phyloP scores from a whole-genome alignment of 176 grass and related monocot species.

The Ensete ventricosum region DNA sequence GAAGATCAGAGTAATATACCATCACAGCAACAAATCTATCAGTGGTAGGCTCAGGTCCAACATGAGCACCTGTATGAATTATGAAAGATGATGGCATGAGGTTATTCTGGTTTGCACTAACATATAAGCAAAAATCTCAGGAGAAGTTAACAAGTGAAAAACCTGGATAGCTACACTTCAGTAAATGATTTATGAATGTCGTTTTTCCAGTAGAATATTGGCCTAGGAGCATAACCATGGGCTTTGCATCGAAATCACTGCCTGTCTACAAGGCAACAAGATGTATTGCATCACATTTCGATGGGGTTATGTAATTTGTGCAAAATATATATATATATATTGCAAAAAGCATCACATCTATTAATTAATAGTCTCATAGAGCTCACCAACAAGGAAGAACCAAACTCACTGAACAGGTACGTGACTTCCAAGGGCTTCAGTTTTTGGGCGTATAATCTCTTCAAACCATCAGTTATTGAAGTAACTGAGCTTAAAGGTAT shows the following conservation, averaged over 20 bases:
- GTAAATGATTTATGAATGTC: conserved; percentile 93
- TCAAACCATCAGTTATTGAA: conserved; percentile 91
- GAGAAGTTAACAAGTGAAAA: conserved; percentile 7
- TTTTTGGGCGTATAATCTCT: conserved; percentile 84
- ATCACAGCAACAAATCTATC: conserved; percentile 95
- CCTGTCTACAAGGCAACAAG: conserved; percentile 45
- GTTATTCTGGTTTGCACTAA: background rate
- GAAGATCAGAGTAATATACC: conserved; percentile 19
- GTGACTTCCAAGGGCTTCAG: conserved; percentile 96
- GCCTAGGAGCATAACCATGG: conserved; percentile 99
- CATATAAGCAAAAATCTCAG: background rate
- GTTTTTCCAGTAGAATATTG: conserved; percentile 99
- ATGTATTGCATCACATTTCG: background rate
- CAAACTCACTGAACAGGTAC: conserved; percentile 95
- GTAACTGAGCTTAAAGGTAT: conserved; percentile 86
- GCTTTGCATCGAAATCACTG: conserved; percentile 97
- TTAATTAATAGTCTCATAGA: background rate
- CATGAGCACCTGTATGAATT: conserved; percentile 66
- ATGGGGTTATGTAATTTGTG: background rate
- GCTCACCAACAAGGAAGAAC: conserved; percentile 71
- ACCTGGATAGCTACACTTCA: conserved; percentile 92
- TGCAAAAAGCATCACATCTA: background rate
- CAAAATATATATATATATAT: background rate
- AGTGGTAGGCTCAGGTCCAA: conserved; percentile 97
- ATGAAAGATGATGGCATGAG: background rate